A percentile compares a stretch with the other conserved stretches of the same genome.
These are phyloP conservation scores for Stygiomarasmius scandens DNA, from an alignment of 1,284 basidiomycete genomes.

Conservation along the genomic window DNA sequence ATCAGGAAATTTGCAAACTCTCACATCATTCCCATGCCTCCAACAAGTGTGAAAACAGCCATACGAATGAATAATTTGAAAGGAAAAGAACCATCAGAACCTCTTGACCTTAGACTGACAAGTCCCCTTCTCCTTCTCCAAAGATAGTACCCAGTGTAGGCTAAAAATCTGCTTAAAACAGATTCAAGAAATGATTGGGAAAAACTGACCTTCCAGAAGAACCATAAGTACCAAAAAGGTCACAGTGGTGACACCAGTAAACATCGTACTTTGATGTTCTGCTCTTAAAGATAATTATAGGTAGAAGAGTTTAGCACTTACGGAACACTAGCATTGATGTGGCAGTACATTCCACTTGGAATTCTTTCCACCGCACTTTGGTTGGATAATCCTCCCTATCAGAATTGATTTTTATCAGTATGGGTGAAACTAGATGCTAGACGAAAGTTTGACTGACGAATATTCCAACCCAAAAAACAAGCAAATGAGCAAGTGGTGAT, in stretches of 20 bases:
- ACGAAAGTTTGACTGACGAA: background rate
- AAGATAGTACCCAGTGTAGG: conserved; percentile 1
- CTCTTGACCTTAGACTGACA: background rate
- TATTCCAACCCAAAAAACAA: conserved; percentile 5
- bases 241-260: conserved; percentile 7
- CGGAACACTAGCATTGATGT: conserved; percentile 4
- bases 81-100: background rate
- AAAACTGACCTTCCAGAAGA: background rate
- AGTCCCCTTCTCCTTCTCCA: background rate
- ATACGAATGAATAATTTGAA: conserved; percentile 3
- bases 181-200: too few species aligned
- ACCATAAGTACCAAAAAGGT: conserved; percentile 1
- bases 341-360: conserved; percentile 12
- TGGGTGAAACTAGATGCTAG: too few species aligned
- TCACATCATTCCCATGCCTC: background rate
- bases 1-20: background rate
- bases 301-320: too few species aligned
- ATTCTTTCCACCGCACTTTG: background rate
- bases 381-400: conserved; percentile 9
- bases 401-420: too few species aligned
- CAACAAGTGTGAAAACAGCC: conserved; percentile 3
- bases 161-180: background rate
- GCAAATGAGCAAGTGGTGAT: background rate
- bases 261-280: background rate
- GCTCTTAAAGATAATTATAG: too few species aligned